Conservation (phyloP, 441 rosid genomes). For the Populus hybrid region DNA sequence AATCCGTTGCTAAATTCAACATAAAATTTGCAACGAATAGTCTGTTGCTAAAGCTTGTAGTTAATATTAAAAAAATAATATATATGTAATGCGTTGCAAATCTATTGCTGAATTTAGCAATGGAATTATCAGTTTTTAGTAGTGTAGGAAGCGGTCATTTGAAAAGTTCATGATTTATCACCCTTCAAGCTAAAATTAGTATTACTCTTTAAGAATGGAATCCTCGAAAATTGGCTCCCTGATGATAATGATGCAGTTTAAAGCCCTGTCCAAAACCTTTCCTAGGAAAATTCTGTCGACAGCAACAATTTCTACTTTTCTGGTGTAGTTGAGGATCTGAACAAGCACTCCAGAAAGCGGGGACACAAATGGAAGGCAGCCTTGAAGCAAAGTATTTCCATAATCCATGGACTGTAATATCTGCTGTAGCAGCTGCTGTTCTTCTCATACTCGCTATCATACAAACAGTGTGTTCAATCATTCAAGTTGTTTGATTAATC, state of each 20-base stretch:
- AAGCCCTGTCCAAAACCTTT: conserved; percentile 8
- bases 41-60: too few species aligned
- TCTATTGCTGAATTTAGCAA: too few species aligned
- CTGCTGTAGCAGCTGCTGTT: conserved; percentile 14
- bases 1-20: too few species aligned
- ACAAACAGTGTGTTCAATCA: conserved; percentile 13
- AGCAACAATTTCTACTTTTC: conserved; percentile 27
- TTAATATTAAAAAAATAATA: too few species aligned
- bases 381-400: conserved; percentile 15
- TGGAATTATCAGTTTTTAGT: too few species aligned
- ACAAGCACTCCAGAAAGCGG: neutral
- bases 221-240: neutral
- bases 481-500: neutral
- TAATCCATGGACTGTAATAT: conserved; percentile 16
- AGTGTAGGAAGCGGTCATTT: too few species aligned
- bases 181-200: too few species aligned
- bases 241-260: neutral
- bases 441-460: conserved; percentile 13
- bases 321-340: conserved; percentile 13
- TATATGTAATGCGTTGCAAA: too few species aligned
- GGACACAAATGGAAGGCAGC: conserved; percentile 22
- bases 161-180: too few species aligned
- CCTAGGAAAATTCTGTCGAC: conserved; percentile 10
- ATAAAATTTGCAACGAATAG: too few species aligned
- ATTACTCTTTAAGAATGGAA: conserved; percentile 9